Conservation (phyloP, 1,284 basidiomycete species). For the Peniophora sp. region DNA sequence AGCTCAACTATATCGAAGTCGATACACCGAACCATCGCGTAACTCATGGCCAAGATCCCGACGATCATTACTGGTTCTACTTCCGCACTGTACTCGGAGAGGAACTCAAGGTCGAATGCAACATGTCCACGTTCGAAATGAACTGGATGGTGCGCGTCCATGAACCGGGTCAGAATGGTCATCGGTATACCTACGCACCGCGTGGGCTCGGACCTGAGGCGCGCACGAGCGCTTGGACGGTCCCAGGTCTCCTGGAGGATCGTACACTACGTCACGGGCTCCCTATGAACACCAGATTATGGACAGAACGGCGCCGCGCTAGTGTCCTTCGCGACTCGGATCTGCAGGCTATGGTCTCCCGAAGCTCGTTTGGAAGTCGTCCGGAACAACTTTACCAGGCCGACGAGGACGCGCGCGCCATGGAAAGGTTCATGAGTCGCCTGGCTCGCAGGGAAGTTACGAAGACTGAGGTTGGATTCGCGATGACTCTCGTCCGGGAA, state of each 20-base stretch:
- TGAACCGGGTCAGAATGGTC: slow-evolving; percentile 1
- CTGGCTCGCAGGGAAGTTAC: neutral
- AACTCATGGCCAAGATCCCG: slow-evolving; percentile 27
- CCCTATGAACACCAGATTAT: slow-evolving; percentile 11
- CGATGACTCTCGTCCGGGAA: neutral
- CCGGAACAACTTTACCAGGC: slow-evolving; percentile 14
- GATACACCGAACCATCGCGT: slow-evolving; percentile 13
- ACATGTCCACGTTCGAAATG: slow-evolving; percentile 33
- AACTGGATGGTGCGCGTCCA: slow-evolving; percentile 16
- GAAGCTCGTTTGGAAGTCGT: slow-evolving; percentile 10
- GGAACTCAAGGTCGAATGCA: slow-evolving; percentile 29
- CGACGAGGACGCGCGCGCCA: slow-evolving; percentile 16
- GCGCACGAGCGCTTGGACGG: slow-evolving; percentile 6
- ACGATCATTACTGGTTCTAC: slow-evolving; percentile 39
- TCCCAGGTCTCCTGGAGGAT: slow-evolving; percentile 26
- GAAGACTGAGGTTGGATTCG: neutral
- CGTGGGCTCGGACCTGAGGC: neutral
- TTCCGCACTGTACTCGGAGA: slow-evolving; percentile 34
- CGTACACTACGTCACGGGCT: slow-evolving; percentile 14
- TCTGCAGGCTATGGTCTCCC: slow-evolving; percentile 17
- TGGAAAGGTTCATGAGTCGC: slow-evolving; percentile 10
- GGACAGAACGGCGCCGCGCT: slow-evolving; percentile 20
- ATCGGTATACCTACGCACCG: slow-evolving; percentile 13
- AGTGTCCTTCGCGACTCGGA: slow-evolving; percentile 26
- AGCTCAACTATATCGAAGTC: slow-evolving; percentile 24